Evolutionary conservation across 331 rosid genomes (phyloP).

Genomic region (Quercus lobata): DNA sequence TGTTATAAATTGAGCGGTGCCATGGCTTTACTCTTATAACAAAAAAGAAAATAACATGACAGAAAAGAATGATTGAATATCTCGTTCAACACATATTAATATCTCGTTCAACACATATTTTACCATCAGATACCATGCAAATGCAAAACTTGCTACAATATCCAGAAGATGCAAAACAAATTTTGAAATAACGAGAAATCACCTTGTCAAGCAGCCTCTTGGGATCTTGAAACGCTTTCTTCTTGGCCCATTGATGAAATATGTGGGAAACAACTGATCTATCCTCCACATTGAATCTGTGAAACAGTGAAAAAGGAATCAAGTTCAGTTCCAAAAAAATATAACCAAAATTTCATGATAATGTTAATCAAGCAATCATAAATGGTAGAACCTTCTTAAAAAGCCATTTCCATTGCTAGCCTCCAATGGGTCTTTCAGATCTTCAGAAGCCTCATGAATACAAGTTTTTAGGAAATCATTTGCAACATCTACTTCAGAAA

Average conservation of each 20-base stretch:
- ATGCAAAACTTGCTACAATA: not conserved
- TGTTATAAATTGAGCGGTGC: too few species aligned
- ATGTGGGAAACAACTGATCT: slow-evolving; percentile 75
- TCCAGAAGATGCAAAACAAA: not conserved
- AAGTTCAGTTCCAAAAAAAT: slow-evolving; percentile 13
- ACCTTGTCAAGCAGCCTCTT: slow-evolving; percentile 96
- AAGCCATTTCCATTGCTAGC: slow-evolving; percentile 48
- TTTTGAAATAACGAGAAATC: not conserved
- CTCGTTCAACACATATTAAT: not conserved
- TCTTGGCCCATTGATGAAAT: slow-evolving; percentile 94
- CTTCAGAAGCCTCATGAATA: slow-evolving; percentile 34
- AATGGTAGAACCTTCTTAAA: slow-evolving; percentile 60
- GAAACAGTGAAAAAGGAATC: slow-evolving; percentile 13
- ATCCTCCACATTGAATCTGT: slow-evolving; percentile 75
- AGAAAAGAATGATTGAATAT: not conserved
- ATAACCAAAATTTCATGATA: not conserved
- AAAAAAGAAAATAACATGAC: too few species aligned
- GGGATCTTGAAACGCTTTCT: slow-evolving; percentile 92
- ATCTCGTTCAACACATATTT: not conserved
- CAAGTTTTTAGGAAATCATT: slow-evolving; percentile 27
- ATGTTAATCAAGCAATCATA: slow-evolving; percentile 14
- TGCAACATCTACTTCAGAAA: slow-evolving; percentile 37
- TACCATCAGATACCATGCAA: not conserved
- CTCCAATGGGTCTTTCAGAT: slow-evolving; percentile 39
- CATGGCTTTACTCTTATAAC: too few species aligned